Evolutionary conservation across 2,329 filamentous ascomycete species (phyloP).

Genomic region (Apiospora malaysiana): DNA sequence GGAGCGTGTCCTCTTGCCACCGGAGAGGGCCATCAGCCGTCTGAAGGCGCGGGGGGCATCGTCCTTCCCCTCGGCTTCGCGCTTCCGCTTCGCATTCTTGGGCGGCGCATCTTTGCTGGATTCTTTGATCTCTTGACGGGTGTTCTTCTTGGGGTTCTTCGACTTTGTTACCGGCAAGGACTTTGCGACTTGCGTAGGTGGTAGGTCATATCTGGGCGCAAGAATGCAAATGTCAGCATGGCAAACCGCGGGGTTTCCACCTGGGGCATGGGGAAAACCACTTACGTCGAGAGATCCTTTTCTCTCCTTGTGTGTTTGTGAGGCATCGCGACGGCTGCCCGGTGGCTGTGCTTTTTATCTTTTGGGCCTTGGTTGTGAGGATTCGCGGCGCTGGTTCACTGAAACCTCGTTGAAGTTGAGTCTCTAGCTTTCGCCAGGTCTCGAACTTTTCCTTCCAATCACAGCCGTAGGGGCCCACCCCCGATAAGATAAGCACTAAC

Average conservation of each 20-base stretch:
- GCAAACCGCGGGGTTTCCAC: background rate
- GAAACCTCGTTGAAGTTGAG: constrained; percentile 1
- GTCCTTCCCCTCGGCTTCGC: constrained; percentile 56
- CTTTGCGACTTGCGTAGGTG: constrained; percentile 54
- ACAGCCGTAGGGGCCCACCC: background rate
- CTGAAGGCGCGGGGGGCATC: constrained; percentile 90
- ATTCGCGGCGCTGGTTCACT: background rate
- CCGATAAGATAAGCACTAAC: background rate
- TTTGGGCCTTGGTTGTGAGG: background rate
- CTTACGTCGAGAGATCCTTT: constrained; percentile 60
- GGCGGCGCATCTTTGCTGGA: constrained; percentile 35
- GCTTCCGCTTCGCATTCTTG: constrained; percentile 55
- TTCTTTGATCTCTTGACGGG: constrained; percentile 39
- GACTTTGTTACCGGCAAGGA: constrained; percentile 52
- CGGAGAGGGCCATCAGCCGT: constrained; percentile 78
- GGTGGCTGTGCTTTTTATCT: background rate
- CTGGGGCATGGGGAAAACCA: constrained; percentile 18
- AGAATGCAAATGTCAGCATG: constrained; percentile 15
- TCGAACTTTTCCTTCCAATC: constrained; percentile 19
- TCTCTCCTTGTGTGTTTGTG: constrained; percentile 82
- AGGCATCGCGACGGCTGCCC: constrained; percentile 64
- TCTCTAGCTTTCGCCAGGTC: background rate
- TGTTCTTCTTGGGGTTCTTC: constrained; percentile 39
- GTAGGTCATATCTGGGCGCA: constrained; percentile 53
- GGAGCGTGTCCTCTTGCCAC: constrained; percentile 63